These are phyloP conservation scores for Aspergillus niger DNA, from an alignment of 2,329 filamentous ascomycete species.

Conservation along the genomic window DNA sequence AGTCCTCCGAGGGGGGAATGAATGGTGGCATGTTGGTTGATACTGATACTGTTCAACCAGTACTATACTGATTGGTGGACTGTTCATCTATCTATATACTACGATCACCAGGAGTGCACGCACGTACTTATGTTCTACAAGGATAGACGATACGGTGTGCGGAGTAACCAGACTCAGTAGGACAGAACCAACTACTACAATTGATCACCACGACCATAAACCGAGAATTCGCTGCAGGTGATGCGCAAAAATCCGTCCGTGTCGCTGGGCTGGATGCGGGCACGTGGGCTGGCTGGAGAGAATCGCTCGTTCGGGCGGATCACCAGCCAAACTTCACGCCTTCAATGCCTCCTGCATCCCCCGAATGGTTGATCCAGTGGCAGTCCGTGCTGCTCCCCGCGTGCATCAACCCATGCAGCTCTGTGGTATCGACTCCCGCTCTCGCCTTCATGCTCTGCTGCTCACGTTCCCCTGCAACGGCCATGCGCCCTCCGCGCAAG, in stretches of 20 bases:
- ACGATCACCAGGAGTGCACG: background rate
- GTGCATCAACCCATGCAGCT: slow-evolving; percentile 13
- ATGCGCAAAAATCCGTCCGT: background rate
- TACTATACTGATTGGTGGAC: too few species aligned
- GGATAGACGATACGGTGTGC: background rate
- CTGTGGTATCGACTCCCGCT: slow-evolving; percentile 4
- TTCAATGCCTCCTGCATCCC: background rate
- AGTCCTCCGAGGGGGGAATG: slow-evolving; percentile 24
- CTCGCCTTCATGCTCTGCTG: background rate
- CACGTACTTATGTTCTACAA: background rate
- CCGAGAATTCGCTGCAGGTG: too few species aligned
- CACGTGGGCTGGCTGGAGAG: slow-evolving; percentile 12
- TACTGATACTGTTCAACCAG: too few species aligned
- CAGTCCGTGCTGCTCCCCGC: slow-evolving; percentile 9
- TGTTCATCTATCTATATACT: background rate
- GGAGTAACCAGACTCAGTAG: too few species aligned
- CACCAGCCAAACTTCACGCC: background rate
- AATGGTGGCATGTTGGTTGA: background rate
- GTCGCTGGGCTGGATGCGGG: slow-evolving; percentile 5
- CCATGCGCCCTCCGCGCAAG: background rate
- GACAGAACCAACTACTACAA: too few species aligned
- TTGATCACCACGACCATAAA: too few species aligned
- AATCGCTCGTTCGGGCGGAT: background rate
- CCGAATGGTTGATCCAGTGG: slow-evolving; percentile 4
- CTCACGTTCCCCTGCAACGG: background rate